A percentile compares a stretch with the other conserved stretches of the same genome.
These are phyloP conservation scores for Plasmodium chabaudi DNA, from an alignment of 169 alveolate genomes.

Conservation along the genomic window DNA sequence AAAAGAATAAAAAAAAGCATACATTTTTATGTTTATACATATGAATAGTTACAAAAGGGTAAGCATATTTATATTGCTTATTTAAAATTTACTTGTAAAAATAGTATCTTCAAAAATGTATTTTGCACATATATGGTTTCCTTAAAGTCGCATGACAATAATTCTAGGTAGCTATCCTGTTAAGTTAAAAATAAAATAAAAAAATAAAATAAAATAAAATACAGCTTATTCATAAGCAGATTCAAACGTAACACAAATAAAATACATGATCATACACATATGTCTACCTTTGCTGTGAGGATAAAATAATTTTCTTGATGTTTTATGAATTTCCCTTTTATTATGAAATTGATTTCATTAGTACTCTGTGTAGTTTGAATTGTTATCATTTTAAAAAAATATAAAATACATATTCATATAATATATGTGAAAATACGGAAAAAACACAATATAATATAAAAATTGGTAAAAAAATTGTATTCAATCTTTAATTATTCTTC, in stretches of 20 bases:
- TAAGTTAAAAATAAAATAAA: background rate
- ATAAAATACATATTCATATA: background rate
- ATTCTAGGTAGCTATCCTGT: conserved; percentile 54
- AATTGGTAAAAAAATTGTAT: too few species aligned
- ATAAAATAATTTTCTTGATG: conserved; percentile 20
- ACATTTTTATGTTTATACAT: background rate
- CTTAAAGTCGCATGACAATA: conserved; percentile 28
- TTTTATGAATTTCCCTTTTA: conserved; percentile 56
- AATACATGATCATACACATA: background rate
- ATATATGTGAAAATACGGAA: background rate
- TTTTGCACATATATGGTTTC: conserved; percentile 44
- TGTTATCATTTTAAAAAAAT: conserved; percentile 34
- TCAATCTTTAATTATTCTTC: too few species aligned
- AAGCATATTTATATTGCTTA: background rate
- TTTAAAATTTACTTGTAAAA: conserved; percentile 32
- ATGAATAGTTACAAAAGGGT: background rate
- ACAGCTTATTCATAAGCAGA: too few species aligned
- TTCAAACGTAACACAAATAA: too few species aligned
- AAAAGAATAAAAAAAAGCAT: background rate
- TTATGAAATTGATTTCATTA: conserved; percentile 32
- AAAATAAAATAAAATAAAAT: background rate
- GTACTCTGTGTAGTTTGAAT: conserved; percentile 63
- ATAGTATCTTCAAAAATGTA: conserved; percentile 48
- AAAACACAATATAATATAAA: too few species aligned
- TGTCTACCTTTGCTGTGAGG: conserved; percentile 55